Conservation (phyloP, 148 eudicot genomes). For the Diospyros lotus region DNA sequence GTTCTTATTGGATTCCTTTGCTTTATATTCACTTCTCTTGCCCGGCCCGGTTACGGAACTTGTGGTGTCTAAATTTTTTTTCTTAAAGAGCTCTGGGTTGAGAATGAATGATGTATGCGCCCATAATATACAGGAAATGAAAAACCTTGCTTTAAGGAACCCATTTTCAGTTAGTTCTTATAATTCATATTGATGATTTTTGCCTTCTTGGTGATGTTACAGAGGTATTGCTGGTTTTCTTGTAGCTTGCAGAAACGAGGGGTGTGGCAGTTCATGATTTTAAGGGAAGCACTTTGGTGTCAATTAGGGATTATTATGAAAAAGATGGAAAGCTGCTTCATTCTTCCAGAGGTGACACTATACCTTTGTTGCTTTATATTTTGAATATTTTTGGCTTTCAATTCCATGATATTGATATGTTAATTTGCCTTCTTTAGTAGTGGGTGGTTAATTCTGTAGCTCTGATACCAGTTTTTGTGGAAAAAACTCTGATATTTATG, state of each 20-base stretch:
- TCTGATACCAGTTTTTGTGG: no score
- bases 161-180: not conserved
- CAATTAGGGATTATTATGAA: slow-evolving; percentile 41
- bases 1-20: not conserved
- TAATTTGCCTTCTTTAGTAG: not conserved
- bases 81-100: no score
- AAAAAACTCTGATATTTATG: no score
- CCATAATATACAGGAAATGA: not conserved
- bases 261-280: slow-evolving; percentile 38
- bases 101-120: not conserved
- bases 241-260: slow-evolving; percentile 60
- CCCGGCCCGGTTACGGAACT: not conserved
- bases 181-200: no score
- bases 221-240: slow-evolving; percentile 10
- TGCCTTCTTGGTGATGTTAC: not conserved
- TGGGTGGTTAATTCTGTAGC: no score
- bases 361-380: not conserved
- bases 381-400: not conserved
- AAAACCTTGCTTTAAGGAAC: not conserved
- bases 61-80: not conserved
- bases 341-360: slow-evolving; percentile 36
- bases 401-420: slow-evolving; percentile 9
- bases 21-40: not conserved
- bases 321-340: slow-evolving; percentile 48
- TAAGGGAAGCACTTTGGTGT: slow-evolving; percentile 33